These are phyloP conservation scores for Chloroidium sp. DNA, from an alignment of 163 green algal genomes.

Conservation along the genomic window DNA sequence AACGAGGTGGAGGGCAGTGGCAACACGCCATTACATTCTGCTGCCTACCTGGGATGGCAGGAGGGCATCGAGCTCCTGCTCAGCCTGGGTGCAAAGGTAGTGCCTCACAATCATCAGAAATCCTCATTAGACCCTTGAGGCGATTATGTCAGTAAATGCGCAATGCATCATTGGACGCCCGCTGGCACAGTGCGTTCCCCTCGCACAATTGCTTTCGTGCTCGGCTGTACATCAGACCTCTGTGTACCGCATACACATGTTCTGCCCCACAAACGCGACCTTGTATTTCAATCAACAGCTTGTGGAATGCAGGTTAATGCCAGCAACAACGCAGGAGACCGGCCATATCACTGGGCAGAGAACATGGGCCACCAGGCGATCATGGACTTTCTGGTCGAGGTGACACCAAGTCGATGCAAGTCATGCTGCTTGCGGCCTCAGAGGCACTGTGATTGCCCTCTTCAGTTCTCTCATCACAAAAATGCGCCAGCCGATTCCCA, in stretches of 20 bases:
- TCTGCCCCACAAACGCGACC: too few relatives aligned
- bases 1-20: conserved; percentile 90
- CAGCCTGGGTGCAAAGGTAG: conserved; percentile 74
- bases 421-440: background rate
- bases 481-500: too few relatives aligned
- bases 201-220: too few relatives aligned
- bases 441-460: background rate
- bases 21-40: conserved; percentile 81
- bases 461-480: too few relatives aligned
- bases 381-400: conserved; percentile 56
- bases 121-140: too few relatives aligned
- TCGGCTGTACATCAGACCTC: too few relatives aligned
- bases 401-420: background rate
- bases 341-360: conserved; percentile 74
- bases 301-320: conserved; percentile 41
- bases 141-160: too few relatives aligned
- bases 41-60: conserved; percentile 79
- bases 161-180: too few relatives aligned
- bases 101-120: background rate
- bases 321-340: conserved; percentile 90
- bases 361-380: conserved; percentile 75
- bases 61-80: conserved; percentile 78
- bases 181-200: too few relatives aligned
- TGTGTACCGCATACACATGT: too few relatives aligned
- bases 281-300: too few relatives aligned